A percentile compares a stretch with the other conserved stretches of the same genome.
These are phyloP conservation scores for Styphnolobium japonicum DNA, from an alignment of 306 rosid species.

Conservation along the genomic window DNA sequence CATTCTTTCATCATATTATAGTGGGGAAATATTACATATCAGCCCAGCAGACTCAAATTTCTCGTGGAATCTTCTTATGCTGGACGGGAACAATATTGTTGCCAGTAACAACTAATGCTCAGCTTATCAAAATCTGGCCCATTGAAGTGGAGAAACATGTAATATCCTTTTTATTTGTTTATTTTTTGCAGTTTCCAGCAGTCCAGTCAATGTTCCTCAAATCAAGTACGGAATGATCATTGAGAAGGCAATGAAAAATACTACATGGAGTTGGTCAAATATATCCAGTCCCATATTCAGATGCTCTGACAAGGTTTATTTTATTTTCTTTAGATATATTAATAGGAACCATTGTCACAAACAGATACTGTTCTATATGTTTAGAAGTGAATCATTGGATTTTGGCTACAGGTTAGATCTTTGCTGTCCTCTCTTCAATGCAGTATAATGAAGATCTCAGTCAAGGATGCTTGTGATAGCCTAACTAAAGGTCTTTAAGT, in stretches of 20 bases:
- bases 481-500: slow-evolving; percentile 56
- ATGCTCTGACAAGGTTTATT: slow-evolving; percentile 66
- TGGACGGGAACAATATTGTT: slow-evolving; percentile 64
- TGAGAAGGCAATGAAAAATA: slow-evolving; percentile 36
- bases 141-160: neutral
- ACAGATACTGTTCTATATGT: slow-evolving; percentile 7
- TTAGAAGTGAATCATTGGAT: slow-evolving; percentile 1
- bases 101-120: slow-evolving; percentile 55
- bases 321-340: neutral
- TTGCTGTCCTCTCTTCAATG: slow-evolving; percentile 57
- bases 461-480: slow-evolving; percentile 51
- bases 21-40: slow-evolving; percentile 59
- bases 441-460: slow-evolving; percentile 59
- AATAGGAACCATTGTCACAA: neutral
- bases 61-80: slow-evolving; percentile 69
- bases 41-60: slow-evolving; percentile 53
- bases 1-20: slow-evolving; percentile 19
- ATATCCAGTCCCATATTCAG: slow-evolving; percentile 44
- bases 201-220: slow-evolving; percentile 72
- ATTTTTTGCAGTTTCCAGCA: slow-evolving; percentile 63
- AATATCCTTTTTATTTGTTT: neutral
- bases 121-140: slow-evolving; percentile 2
- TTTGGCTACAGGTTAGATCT: slow-evolving; percentile 52
- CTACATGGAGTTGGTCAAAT: slow-evolving; percentile 62
- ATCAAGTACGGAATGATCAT: slow-evolving; percentile 57